Base-by-base conservation (phyloP, 352 stramenopile genomes). In the Globisporangium alternatum region DNA sequence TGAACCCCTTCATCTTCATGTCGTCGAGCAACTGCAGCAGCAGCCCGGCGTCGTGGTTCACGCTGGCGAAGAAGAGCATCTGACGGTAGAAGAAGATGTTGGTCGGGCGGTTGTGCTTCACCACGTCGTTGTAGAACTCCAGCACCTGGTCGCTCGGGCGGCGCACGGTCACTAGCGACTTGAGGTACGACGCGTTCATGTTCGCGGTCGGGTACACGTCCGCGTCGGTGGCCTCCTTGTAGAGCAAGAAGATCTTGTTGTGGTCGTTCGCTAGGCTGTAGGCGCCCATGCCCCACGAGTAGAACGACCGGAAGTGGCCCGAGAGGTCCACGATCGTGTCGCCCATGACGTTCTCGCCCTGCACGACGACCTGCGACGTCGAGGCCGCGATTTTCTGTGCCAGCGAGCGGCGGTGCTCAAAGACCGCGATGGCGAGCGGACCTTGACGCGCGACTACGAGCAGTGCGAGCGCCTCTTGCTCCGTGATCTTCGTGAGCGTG, bases 1-100 rank as follows among this genome's bases (percentile, higher is more conserved):
- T 86, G 62, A 81, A 89, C 12, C 82, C 80, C 45, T 91, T 89
- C 45, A 89, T 57, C 56, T 83, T 83, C 80, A 89, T 89, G 44
- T 87, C 80, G 43, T 86, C 68, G 21, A 91, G 28, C 30, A 87
- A 52, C 39, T 71, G 58, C 21, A 68, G 45, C 60, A 83, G 53
- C 44, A 82, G 60, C 22, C 74, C 60, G 19, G 68, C 52, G 52
- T 79, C 71, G 17, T 67, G 65, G 5, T 65, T 76, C 21, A 63
- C 54, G 31, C 63, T 74, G n/a, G 74, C 60, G 58, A 73, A 71
- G 64, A 80, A 80, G 48, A 89, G 64, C 59, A 91, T 57, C 25
- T 88, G 66, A 0, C 81, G 72, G 47, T 86, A 91, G 56, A 91
- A 89, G 43, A 76, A 89, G 19, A 88, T 41, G n/a, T 82, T 86